Conservation (phyloP, 108 stramenopile species). For the Stephanodiscus minutulus region DNA sequence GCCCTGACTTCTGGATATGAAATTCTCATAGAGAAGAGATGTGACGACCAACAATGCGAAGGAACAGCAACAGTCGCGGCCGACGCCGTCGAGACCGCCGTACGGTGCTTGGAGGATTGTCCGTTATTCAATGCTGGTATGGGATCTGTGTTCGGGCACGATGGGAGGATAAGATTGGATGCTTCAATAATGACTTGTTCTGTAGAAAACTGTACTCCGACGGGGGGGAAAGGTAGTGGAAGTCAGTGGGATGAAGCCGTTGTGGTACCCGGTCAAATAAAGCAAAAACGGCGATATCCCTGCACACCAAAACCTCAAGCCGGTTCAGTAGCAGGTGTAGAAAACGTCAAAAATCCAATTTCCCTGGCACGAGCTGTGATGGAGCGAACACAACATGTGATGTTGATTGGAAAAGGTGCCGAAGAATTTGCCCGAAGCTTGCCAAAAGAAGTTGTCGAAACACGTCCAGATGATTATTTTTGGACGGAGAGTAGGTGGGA, state of each 20-base stretch:
- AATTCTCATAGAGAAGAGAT: conserved; percentile 4
- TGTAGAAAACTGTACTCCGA: background rate
- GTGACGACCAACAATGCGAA: background rate
- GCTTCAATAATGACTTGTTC: conserved; percentile 45
- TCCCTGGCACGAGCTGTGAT: conserved; percentile 34
- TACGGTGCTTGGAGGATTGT: conserved; percentile 34
- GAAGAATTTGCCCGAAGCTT: conserved; percentile 32
- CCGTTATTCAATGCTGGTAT: conserved; percentile 40
- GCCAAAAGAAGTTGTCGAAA: conserved; percentile 15
- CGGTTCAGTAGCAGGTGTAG: conserved; percentile 33
- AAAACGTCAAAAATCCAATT: conserved; percentile 37
- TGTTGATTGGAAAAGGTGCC: conserved; percentile 37
- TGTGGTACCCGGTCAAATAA: conserved; percentile 14
- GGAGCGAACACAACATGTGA: conserved; percentile 35
- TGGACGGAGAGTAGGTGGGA: conserved; percentile 36
- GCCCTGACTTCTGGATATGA: conserved; percentile 22
- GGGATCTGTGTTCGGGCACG: conserved; percentile 34
- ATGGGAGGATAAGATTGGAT: conserved; percentile 36
- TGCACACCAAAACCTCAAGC: conserved; percentile 26
- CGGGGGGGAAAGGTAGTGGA: background rate
- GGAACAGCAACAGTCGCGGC: conserved; percentile 10
- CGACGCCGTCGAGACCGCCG: conserved; percentile 37
- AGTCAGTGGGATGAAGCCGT: background rate
- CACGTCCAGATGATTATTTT: conserved; percentile 38
- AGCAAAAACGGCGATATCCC: conserved; percentile 15